phyloP scores from a whole-genome alignment of 352 stramenopile genomes.

The Bremia lactucae region DNA sequence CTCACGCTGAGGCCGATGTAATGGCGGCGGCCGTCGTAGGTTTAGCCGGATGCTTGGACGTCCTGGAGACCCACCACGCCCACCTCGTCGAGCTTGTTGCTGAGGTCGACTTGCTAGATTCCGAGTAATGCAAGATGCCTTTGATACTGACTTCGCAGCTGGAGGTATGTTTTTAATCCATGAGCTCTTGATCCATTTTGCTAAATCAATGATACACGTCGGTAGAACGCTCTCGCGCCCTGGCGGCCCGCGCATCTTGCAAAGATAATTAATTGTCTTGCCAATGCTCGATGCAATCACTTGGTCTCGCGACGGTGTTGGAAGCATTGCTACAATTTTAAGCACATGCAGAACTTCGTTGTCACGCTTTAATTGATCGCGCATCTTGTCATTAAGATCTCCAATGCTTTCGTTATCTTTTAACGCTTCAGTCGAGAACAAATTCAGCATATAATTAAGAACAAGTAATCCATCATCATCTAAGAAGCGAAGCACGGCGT shows the following conservation, averaged over 20 bases:
- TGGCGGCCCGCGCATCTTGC: conserved; percentile 30
- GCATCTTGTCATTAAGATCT: conserved; percentile 1
- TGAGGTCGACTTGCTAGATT: conserved; percentile 13
- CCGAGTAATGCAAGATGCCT: conserved; percentile 1
- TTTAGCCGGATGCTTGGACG: conserved; percentile 14
- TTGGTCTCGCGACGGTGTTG: conserved; percentile 35
- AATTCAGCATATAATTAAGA: conserved; percentile 39
- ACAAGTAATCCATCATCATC: conserved; percentile 43
- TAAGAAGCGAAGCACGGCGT: conserved; percentile 53
- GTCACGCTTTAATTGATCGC: conserved; percentile 15
- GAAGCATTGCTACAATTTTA: conserved; percentile 67
- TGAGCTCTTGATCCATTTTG: conserved; percentile 62
- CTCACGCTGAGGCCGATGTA: conserved; percentile 10
- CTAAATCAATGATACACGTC: conserved; percentile 32
- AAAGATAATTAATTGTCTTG: conserved; percentile 44
- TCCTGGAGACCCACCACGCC: conserved; percentile 11
- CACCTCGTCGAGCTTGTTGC: conserved; percentile 22
- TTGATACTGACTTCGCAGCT: conserved; percentile 5
- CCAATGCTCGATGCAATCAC: conserved; percentile 53
- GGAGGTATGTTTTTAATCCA: conserved; percentile 47
- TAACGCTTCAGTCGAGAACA: conserved; percentile 24
- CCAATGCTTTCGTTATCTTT: conserved; percentile 11
- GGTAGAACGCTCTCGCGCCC: conserved; percentile 26
- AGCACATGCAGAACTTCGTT: conserved; percentile 21
- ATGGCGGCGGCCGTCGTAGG: conserved; percentile 12